phyloP scores from a whole-genome alignment of 345 rosid genomes.

The Populus euphratica region DNA sequence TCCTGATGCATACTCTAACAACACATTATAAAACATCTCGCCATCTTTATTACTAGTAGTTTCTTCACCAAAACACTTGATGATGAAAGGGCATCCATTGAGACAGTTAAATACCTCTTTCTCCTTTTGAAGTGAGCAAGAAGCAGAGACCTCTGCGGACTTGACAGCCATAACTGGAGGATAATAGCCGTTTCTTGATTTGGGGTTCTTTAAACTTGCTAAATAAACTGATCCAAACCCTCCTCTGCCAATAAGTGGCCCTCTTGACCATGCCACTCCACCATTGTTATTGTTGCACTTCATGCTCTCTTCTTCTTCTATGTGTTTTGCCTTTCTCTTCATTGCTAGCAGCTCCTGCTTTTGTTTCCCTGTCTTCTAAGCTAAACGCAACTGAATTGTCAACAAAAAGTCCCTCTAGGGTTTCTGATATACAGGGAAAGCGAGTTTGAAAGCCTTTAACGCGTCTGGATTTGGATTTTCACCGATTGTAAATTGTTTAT shows the following conservation, averaged over 20 bases:
- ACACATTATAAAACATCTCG: slow-evolving; percentile 46
- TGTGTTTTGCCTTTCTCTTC: slow-evolving; percentile 5
- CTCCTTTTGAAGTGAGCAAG: slow-evolving; percentile 52
- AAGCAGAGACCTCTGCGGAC: slow-evolving; percentile 38
- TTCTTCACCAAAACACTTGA: slow-evolving; percentile 52
- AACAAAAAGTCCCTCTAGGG: not conserved
- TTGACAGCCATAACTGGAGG: slow-evolving; percentile 64
- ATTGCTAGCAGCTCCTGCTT: not conserved
- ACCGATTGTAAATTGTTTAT: not conserved
- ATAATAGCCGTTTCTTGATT: slow-evolving; percentile 8
- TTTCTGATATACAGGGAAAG: not conserved
- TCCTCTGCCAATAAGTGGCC: slow-evolving; percentile 60
- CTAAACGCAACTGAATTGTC: not conserved
- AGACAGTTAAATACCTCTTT: slow-evolving; percentile 35
- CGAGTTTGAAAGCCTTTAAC: not conserved
- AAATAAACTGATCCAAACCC: slow-evolving; percentile 62
- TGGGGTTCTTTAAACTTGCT: slow-evolving; percentile 25
- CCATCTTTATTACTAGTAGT: slow-evolving; percentile 37
- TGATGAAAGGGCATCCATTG: slow-evolving; percentile 44
- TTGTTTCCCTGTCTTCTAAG: not conserved
- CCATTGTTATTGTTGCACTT: not conserved
- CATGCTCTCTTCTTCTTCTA: not conserved
- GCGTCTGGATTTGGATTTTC: not conserved
- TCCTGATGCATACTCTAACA: slow-evolving; percentile 68
- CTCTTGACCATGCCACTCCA: slow-evolving; percentile 51